These are phyloP conservation scores for Luffa aegyptiaca DNA, from an alignment of 306 rosid genomes.

Conservation along the genomic window DNA sequence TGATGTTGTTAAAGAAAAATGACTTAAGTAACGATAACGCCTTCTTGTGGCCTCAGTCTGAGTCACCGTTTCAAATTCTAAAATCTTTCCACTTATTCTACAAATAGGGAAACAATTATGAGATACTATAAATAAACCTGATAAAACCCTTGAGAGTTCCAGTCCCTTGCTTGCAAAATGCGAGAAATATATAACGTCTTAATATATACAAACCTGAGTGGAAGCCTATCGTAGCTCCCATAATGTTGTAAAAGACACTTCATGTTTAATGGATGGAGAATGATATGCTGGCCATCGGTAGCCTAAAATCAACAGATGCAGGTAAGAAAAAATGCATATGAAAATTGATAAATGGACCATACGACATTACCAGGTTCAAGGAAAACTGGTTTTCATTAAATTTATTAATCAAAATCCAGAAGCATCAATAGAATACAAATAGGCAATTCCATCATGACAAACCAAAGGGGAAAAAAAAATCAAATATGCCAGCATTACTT, in stretches of 20 bases:
- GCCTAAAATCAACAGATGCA: conserved; percentile 56
- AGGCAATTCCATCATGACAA: neutral
- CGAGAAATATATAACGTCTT: neutral
- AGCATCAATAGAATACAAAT: neutral
- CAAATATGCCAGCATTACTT: neutral
- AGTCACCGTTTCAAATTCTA: conserved; percentile 70
- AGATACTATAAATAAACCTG: neutral
- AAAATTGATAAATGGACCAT: neutral
- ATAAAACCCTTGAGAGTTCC: neutral
- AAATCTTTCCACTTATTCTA: conserved; percentile 77
- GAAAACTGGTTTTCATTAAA: neutral
- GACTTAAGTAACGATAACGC: conserved; percentile 79
- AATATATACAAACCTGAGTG: conserved; percentile 51
- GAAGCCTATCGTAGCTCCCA: conserved; percentile 72
- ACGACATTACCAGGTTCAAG: neutral
- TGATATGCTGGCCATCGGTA: conserved; percentile 88
- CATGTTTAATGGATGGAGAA: conserved; percentile 87
- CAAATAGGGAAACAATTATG: conserved; percentile 9
- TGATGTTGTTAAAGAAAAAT: conserved; percentile 76
- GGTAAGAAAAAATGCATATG: neutral
- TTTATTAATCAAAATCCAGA: neutral
- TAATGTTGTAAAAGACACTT: conserved; percentile 79
- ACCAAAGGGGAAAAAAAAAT: neutral
- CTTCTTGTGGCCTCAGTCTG: conserved; percentile 86
- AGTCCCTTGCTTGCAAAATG: neutral